These are phyloP conservation scores for Gillenia trifoliata DNA, from an alignment of 306 rosid species.

Conservation along the genomic window DNA sequence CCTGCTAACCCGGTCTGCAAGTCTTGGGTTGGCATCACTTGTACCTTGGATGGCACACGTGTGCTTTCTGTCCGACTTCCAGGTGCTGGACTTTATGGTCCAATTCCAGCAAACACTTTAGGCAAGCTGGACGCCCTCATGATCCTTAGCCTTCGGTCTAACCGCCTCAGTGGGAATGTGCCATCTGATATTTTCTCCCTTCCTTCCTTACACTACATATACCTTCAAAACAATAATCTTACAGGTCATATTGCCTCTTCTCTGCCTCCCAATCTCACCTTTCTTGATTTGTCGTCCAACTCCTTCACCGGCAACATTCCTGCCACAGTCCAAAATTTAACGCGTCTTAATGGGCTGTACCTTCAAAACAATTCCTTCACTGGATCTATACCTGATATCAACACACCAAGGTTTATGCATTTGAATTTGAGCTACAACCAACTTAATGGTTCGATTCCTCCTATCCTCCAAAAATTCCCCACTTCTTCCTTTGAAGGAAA, in stretches of 20 bases:
- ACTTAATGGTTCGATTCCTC: slow-evolving; percentile 70
- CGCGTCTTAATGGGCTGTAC: slow-evolving; percentile 41
- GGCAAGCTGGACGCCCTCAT: slow-evolving; percentile 55
- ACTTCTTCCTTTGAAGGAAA: slow-evolving; percentile 65
- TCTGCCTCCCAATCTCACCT: slow-evolving; percentile 40
- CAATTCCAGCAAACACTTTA: slow-evolving; percentile 58
- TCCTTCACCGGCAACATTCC: slow-evolving; percentile 67
- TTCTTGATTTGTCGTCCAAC: slow-evolving; percentile 79
- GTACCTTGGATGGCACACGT: slow-evolving; percentile 40
- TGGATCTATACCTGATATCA: slow-evolving; percentile 62
- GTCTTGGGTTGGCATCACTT: slow-evolving; percentile 75
- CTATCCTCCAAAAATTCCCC: slow-evolving; percentile 46
- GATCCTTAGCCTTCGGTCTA: slow-evolving; percentile 73
- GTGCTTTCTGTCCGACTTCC: slow-evolving; percentile 68
- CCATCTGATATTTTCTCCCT: slow-evolving; percentile 64
- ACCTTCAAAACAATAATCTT: slow-evolving; percentile 63
- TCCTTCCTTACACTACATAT: slow-evolving; percentile 52
- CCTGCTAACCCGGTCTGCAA: slow-evolving; percentile 51
- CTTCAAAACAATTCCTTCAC: slow-evolving; percentile 65
- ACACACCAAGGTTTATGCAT: slow-evolving; percentile 44
- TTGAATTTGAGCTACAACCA: slow-evolving; percentile 73
- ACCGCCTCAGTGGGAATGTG: slow-evolving; percentile 56
- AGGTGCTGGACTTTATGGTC: slow-evolving; percentile 59
- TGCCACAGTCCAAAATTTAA: slow-evolving; percentile 36
- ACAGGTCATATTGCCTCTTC: slow-evolving; percentile 57